A percentile compares a stretch with the other conserved stretches of the same genome.
These are phyloP conservation scores for Meyerozyma elateridarum DNA, from an alignment of 1,139 yeast species.

Conservation along the genomic window DNA sequence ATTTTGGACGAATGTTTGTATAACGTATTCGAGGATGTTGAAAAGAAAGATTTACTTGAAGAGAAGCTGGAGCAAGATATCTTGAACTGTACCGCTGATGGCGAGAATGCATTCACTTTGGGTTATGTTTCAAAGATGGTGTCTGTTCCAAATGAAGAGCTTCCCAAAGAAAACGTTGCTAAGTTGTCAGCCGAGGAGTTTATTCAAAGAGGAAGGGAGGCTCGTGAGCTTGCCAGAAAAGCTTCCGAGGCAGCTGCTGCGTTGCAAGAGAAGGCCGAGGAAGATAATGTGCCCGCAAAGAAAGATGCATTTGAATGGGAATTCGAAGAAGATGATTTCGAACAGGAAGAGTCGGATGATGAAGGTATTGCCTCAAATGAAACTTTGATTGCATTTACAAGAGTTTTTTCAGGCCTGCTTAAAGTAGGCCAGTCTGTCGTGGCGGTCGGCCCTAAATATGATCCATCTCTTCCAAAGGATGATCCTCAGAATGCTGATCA, in stretches of 20 bases:
- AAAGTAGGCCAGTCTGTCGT: slow-evolving; percentile 68
- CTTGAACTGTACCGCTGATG: slow-evolving; percentile 51
- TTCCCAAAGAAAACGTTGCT: slow-evolving; percentile 51
- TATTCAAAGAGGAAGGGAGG: slow-evolving; percentile 60
- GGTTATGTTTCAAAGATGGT: slow-evolving; percentile 90
- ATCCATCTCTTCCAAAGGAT: slow-evolving; percentile 59
- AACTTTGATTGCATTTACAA: slow-evolving; percentile 77
- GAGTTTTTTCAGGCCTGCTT: slow-evolving; percentile 83
- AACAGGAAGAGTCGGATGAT: slow-evolving; percentile 38
- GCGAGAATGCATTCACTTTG: slow-evolving; percentile 53
- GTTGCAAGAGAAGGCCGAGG: slow-evolving; percentile 16
- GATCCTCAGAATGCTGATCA: slow-evolving; percentile 40
- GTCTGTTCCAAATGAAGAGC: slow-evolving; percentile 74
- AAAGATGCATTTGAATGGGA: slow-evolving; percentile 43
- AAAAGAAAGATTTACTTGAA: slow-evolving; percentile 37
- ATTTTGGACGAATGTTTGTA: slow-evolving; percentile 49
- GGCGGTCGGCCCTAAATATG: slow-evolving; percentile 83
- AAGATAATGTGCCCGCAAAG: slow-evolving; percentile 12
- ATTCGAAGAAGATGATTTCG: slow-evolving; percentile 36
- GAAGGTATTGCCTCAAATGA: slow-evolving; percentile 47
- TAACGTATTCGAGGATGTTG: slow-evolving; percentile 38
- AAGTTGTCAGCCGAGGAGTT: slow-evolving; percentile 52
- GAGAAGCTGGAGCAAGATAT: slow-evolving; percentile 49
- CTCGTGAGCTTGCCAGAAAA: slow-evolving; percentile 64
- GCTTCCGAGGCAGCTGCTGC: slow-evolving; percentile 60